A percentile compares a stretch with the other conserved stretches of the same genome.
phyloP scores from a whole-genome alignment of 2,329 filamentous ascomycete genomes.

The Fusarium abutilonis region DNA sequence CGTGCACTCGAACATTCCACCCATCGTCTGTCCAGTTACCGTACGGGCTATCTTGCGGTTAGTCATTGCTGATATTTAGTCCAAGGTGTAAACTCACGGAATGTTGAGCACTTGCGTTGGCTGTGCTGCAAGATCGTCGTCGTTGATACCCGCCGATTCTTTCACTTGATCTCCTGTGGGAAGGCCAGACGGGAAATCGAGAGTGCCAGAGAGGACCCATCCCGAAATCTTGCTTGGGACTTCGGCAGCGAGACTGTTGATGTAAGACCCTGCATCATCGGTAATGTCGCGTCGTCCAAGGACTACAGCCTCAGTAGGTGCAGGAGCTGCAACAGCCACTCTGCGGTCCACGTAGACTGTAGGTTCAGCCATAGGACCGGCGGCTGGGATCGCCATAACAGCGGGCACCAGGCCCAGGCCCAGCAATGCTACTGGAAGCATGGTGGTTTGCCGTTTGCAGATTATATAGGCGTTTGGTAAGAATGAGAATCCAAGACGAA shows the following conservation, averaged over 20 bases:
- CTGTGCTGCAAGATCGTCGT: slow-evolving; percentile 65
- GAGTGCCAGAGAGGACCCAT: slow-evolving; percentile 70
- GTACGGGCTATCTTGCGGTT: slow-evolving; percentile 58
- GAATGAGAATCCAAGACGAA: slow-evolving; percentile 1
- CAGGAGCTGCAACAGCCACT: slow-evolving; percentile 32
- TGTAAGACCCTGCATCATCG: slow-evolving; percentile 60
- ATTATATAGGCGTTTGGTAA: background rate
- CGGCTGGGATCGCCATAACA: slow-evolving; percentile 39
- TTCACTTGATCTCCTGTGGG: slow-evolving; percentile 70
- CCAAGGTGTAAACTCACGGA: slow-evolving; percentile 53
- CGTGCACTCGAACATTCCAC: slow-evolving; percentile 80
- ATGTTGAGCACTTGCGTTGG: slow-evolving; percentile 78
- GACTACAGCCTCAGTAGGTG: slow-evolving; percentile 39
- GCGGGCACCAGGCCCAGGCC: slow-evolving; percentile 40
- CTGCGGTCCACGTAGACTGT: slow-evolving; percentile 20
- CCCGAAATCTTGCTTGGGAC: slow-evolving; percentile 67
- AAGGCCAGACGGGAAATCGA: slow-evolving; percentile 73
- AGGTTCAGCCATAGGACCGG: slow-evolving; percentile 38
- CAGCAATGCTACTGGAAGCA: slow-evolving; percentile 36
- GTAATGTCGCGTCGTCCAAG: slow-evolving; percentile 49
- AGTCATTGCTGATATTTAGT: background rate
- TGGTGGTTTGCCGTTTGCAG: slow-evolving; percentile 1
- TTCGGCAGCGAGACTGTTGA: slow-evolving; percentile 59
- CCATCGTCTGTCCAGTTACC: slow-evolving; percentile 82
- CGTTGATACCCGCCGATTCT: slow-evolving; percentile 68